Evolutionary conservation across 345 rosid genomes (phyloP).

Genomic region (Trapa bicornis): DNA sequence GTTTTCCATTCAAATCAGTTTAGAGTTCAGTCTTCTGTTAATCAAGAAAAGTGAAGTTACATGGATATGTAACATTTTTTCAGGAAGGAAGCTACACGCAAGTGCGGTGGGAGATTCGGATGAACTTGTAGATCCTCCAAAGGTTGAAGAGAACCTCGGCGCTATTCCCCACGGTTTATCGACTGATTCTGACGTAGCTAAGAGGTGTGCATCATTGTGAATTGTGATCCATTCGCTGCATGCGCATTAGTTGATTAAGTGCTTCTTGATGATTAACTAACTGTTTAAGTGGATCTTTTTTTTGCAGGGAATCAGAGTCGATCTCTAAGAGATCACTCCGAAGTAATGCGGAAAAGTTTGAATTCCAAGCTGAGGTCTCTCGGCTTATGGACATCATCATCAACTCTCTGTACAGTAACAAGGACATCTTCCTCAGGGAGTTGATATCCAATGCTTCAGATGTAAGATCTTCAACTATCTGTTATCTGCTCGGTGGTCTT

Average conservation of each 20-base stretch:
- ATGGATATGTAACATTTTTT: background rate
- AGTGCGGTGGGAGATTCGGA: slow-evolving; percentile 63
- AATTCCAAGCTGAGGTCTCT: slow-evolving; percentile 99
- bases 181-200: slow-evolving; percentile 93
- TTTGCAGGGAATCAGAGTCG: slow-evolving; percentile 77
- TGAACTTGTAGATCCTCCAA: slow-evolving; percentile 63
- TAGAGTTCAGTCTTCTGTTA: background rate
- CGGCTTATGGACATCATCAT: slow-evolving; percentile 95
- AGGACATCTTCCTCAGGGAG: slow-evolving; percentile 94
- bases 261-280: background rate
- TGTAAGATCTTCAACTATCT: slow-evolving; percentile 28
- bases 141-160: slow-evolving; percentile 85
- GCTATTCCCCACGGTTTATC: slow-evolving; percentile 78
- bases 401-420: slow-evolving; percentile 96
- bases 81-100: slow-evolving; percentile 69
- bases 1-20: background rate
- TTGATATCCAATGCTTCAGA: slow-evolving; percentile 97
- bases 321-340: slow-evolving; percentile 85
- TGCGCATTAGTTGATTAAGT: background rate
- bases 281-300: background rate
- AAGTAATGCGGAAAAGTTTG: slow-evolving; percentile 72
- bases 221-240: background rate
- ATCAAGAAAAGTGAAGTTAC: background rate
- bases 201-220: slow-evolving; percentile 31
- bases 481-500: background rate